Percentiles rank a stretch among this genome's conserved stretches.
These are phyloP conservation scores for Phylloporus arenicola DNA, from an alignment of 768 basidiomycete genomes.

Conservation along the genomic window DNA sequence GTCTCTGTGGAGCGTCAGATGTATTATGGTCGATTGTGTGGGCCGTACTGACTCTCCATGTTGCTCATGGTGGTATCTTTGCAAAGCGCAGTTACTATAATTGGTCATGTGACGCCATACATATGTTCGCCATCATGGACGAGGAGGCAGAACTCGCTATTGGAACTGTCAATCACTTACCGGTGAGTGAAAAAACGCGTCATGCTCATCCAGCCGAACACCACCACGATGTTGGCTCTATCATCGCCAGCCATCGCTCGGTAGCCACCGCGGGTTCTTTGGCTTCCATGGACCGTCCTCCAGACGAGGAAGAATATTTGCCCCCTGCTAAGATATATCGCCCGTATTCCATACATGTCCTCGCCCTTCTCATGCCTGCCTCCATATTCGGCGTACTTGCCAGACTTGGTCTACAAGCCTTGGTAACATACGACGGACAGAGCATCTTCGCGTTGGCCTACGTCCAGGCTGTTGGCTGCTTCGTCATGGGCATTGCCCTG, in stretches of 20 bases:
- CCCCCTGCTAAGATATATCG: conserved; percentile 35
- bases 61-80: conserved; percentile 48
- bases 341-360: conserved; percentile 58
- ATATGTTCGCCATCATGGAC: conserved; percentile 6
- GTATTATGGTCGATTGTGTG: background rate
- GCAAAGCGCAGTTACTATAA: background rate
- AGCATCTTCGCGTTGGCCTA: conserved; percentile 82
- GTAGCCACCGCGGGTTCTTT: conserved; percentile 35
- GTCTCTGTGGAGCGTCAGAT: conserved; percentile 57
- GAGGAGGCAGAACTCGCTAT: background rate
- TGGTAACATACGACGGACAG: conserved; percentile 67
- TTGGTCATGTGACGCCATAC: background rate
- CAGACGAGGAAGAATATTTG: conserved; percentile 28
- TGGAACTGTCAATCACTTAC: background rate
- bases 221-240: conserved; percentile 28
- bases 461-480: conserved; percentile 81
- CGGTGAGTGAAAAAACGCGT: conserved; percentile 1
- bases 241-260: conserved; percentile 32
- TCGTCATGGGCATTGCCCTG: conserved; percentile 82
- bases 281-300: conserved; percentile 39
- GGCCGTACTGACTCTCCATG: conserved; percentile 72
- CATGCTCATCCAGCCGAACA: conserved; percentile 3
- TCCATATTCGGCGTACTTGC: conserved; percentile 85
- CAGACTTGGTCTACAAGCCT: conserved; percentile 69
- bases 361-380: conserved; percentile 71